Evolutionary conservation across 176 grass and related monocot genomes (phyloP).

Genomic region (Canna indica): DNA sequence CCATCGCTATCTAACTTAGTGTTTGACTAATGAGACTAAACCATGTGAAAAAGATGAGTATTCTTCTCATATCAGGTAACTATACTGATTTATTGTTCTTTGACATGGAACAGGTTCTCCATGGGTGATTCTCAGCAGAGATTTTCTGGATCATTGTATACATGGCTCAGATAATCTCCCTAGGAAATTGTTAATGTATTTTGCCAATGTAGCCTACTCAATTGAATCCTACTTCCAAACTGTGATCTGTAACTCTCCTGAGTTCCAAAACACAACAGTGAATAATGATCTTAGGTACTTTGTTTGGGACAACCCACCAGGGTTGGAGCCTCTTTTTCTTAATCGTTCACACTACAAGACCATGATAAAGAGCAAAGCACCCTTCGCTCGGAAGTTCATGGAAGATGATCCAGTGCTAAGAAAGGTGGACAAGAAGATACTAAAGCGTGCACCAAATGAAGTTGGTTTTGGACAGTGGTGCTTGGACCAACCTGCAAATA

Average conservation of each 20-base stretch:
- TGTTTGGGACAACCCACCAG: conserved; percentile 59
- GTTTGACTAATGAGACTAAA: neutral
- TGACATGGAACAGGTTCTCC: conserved; percentile 45
- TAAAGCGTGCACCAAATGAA: conserved; percentile 23
- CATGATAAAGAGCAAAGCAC: conserved; percentile 42
- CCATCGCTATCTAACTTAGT: too few relatives aligned
- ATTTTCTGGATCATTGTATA: conserved; percentile 54
- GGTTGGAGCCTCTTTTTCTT: conserved; percentile 45
- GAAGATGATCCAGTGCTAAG: conserved; percentile 41
- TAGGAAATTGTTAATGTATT: conserved; percentile 65
- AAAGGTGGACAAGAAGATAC: conserved; percentile 43
- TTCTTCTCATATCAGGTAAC: neutral
- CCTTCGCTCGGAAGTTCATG: conserved; percentile 45
- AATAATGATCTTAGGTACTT: conserved; percentile 52
- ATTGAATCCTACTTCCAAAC: conserved; percentile 86
- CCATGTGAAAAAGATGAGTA: too few relatives aligned
- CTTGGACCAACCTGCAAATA: neutral
- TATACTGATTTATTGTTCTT: neutral
- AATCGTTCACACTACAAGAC: conserved; percentile 27
- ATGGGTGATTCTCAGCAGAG: conserved; percentile 65
- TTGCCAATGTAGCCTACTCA: conserved; percentile 53
- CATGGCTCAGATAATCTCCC: conserved; percentile 56
- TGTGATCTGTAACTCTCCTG: conserved; percentile 47
- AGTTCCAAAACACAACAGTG: conserved; percentile 50
- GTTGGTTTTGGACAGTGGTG: conserved; percentile 14